These are phyloP conservation scores for Inga oerstediana DNA, from an alignment of 306 rosid species.

Conservation along the genomic window DNA sequence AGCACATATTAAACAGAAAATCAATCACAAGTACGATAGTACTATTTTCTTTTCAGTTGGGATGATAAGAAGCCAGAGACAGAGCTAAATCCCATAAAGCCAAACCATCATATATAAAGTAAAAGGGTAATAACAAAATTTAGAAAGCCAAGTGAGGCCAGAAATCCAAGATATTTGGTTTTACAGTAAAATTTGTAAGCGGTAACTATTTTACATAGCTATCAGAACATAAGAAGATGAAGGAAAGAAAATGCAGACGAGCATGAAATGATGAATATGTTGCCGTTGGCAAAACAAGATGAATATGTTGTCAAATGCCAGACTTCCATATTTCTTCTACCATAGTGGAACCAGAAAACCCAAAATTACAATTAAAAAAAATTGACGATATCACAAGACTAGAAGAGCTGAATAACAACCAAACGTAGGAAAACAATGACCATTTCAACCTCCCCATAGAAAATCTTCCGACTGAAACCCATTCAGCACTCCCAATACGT, in stretches of 20 bases:
- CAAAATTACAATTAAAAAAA: neutral
- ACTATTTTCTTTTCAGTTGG: neutral
- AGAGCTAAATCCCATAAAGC: neutral
- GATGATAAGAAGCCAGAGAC: neutral
- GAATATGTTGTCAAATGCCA: neutral
- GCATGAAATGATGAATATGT: neutral
- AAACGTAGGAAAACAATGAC: neutral
- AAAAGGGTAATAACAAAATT: neutral
- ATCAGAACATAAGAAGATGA: constrained; percentile 8
- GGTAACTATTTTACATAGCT: neutral
- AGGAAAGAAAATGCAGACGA: neutral
- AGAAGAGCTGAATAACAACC: neutral
- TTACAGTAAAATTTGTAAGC: neutral
- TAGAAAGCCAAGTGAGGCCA: neutral
- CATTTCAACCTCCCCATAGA: constrained; percentile 21
- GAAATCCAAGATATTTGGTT: neutral
- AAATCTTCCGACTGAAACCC: constrained; percentile 41
- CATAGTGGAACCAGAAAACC: neutral
- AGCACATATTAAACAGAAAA: constrained; percentile 24
- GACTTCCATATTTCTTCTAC: neutral
- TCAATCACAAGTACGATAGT: constrained; percentile 17
- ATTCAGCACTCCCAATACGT: neutral
- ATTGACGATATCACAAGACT: constrained; percentile 9
- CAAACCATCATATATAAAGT: constrained; percentile 14
- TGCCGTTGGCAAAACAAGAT: neutral